phyloP scores from a whole-genome alignment of 768 basidiomycete species.

The Termitomyces sp. region DNA sequence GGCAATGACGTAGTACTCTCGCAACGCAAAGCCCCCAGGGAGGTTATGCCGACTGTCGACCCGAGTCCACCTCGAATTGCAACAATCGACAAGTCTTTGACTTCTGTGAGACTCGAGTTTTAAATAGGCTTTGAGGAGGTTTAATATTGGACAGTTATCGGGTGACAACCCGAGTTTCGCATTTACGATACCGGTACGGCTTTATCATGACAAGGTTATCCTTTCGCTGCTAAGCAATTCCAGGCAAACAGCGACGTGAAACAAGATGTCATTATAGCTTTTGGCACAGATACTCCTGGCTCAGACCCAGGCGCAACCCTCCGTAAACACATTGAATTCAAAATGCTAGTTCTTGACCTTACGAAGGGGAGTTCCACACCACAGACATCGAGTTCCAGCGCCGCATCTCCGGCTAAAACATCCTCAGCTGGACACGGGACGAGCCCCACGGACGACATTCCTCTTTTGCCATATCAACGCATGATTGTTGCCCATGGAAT shows the following conservation, averaged over 20 bases:
- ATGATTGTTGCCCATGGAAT: constrained; percentile 51
- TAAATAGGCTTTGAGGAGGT: background rate
- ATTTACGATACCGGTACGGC: background rate
- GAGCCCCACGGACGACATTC: constrained; percentile 21
- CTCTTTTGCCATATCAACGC: constrained; percentile 41
- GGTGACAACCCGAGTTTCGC: constrained; percentile 35
- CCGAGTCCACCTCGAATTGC: constrained; percentile 47
- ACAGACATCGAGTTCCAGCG: constrained; percentile 15
- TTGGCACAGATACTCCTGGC: constrained; percentile 42
- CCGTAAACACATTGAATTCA: constrained; percentile 39
- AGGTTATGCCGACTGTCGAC: constrained; percentile 54
- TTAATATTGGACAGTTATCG: constrained; percentile 24
- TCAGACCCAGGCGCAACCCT: constrained; percentile 40
- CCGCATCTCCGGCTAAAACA: constrained; percentile 13
- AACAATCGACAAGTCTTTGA: constrained; percentile 26
- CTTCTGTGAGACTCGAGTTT: constrained; percentile 25
- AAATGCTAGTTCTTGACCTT: constrained; percentile 40
- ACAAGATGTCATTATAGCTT: constrained; percentile 55
- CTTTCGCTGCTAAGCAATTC: background rate
- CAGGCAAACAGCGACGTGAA: constrained; percentile 37
- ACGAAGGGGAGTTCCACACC: constrained; percentile 27
- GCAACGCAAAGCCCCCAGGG: constrained; percentile 47
- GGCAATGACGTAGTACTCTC: constrained; percentile 61
- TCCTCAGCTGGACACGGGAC: constrained; percentile 9
- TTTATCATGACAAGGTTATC: background rate